These are phyloP conservation scores for Pichia sp. DNA, from an alignment of 1,139 yeast species.

Conservation along the genomic window DNA sequence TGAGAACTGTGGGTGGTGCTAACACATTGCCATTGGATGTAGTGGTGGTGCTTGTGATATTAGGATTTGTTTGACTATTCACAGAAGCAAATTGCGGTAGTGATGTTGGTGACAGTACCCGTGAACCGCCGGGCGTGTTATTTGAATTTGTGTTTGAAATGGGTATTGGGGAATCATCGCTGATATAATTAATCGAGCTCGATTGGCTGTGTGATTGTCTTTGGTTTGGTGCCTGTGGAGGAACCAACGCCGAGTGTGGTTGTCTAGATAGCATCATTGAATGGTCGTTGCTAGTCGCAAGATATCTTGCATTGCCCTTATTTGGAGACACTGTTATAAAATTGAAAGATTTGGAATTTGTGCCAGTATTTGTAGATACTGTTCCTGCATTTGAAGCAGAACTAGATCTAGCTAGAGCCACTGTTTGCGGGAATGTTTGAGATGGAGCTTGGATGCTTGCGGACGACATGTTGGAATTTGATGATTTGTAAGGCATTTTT, in stretches of 20 bases:
- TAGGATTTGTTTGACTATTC: not conserved
- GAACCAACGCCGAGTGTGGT: not conserved
- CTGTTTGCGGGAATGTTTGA: not conserved
- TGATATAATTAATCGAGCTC: constrained; percentile 1
- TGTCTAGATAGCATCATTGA: constrained; percentile 3
- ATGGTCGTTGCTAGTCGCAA: constrained; percentile 18
- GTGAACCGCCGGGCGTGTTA: not conserved
- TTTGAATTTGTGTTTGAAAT: not conserved
- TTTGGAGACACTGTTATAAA: constrained; percentile 6
- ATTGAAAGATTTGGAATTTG: not conserved
- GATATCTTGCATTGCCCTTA: constrained; percentile 7
- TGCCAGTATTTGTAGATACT: not conserved
- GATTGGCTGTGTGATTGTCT: constrained; percentile 8
- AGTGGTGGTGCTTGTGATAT: not conserved
- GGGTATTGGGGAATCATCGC: constrained; percentile 1
- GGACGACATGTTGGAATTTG: not conserved
- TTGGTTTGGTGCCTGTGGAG: not conserved
- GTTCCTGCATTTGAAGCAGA: too few species aligned
- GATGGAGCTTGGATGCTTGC: not conserved
- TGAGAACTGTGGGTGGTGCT: constrained; percentile 13
- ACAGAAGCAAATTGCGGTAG: constrained; percentile 9
- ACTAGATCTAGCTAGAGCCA: not conserved
- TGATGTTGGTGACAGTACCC: not conserved
- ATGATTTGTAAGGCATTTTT: constrained; percentile 3
- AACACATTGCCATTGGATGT: not conserved